Evolutionary conservation across 106 monocot species (phyloP).

Genomic region (Dioscorea zingiberensis): DNA sequence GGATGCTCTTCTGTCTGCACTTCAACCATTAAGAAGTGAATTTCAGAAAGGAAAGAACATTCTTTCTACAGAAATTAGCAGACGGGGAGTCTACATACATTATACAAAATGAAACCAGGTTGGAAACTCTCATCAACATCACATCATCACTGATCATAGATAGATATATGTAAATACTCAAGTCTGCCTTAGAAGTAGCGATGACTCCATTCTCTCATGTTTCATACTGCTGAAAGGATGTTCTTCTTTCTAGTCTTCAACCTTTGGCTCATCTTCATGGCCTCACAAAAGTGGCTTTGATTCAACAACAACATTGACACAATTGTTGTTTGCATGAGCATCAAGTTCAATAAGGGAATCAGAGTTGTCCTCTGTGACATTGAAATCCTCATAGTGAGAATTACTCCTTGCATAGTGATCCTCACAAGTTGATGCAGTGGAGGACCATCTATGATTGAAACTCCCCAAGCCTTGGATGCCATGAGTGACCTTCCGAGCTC

Average conservation of each 20-base stretch:
- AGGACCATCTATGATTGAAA: conserved; percentile 23
- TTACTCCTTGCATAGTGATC: conserved; percentile 24
- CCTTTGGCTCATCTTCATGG: conserved; percentile 4
- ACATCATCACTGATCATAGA: no score
- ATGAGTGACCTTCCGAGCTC: conserved; percentile 44
- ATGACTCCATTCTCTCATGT: conserved; percentile 18
- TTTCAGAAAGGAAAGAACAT: no score
- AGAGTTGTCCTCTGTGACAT: background rate
- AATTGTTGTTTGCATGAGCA: no score
- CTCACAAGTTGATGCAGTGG: background rate
- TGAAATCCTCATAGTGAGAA: conserved; percentile 28
- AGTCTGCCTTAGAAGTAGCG: conserved; percentile 21
- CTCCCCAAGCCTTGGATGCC: conserved; percentile 81
- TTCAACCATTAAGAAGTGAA: no score
- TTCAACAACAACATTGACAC: background rate
- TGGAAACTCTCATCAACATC: no score
- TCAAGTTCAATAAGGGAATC: no score
- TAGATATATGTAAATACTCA: no score
- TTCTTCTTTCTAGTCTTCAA: conserved; percentile 15
- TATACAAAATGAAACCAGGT: no score
- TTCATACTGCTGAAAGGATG: conserved; percentile 18
- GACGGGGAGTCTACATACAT: no score
- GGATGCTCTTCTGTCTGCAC: no score
- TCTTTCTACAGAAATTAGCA: no score
- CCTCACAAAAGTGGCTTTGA: conserved; percentile 10